Conservation (phyloP, 2,329 filamentous ascomycete genomes). For the Paraphoma chrysanthemicola region DNA sequence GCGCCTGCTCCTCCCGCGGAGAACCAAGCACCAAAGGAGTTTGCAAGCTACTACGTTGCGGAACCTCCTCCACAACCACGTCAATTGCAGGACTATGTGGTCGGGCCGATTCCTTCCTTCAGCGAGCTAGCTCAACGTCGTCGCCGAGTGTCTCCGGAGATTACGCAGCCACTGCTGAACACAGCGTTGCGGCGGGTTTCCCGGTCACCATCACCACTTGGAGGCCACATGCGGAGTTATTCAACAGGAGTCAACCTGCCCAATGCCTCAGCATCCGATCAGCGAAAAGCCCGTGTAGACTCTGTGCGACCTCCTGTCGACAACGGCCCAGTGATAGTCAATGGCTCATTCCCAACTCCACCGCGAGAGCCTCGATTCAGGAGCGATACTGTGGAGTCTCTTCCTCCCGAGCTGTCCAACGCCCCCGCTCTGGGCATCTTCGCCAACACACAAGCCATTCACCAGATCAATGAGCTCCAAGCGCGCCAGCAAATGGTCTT, state of each 20-base stretch:
- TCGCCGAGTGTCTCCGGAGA: slow-evolving; percentile 53
- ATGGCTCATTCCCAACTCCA: slow-evolving; percentile 47
- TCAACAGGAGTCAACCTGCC: slow-evolving; percentile 37
- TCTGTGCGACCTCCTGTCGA: slow-evolving; percentile 35
- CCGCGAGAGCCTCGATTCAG: slow-evolving; percentile 29
- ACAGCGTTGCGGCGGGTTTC: slow-evolving; percentile 46
- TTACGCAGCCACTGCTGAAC: slow-evolving; percentile 46
- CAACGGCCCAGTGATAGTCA: slow-evolving; percentile 48
- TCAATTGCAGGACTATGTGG: slow-evolving; percentile 47
- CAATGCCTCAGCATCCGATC: slow-evolving; percentile 13
- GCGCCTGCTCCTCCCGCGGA: slow-evolving; percentile 20
- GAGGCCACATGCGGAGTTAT: slow-evolving; percentile 51
- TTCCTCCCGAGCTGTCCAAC: slow-evolving; percentile 25
- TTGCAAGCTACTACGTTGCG: slow-evolving; percentile 58
- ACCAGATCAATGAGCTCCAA: slow-evolving; percentile 34
- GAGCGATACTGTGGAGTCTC: slow-evolving; percentile 34
- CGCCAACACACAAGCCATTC: slow-evolving; percentile 28
- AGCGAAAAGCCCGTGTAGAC: slow-evolving; percentile 37
- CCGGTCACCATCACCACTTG: slow-evolving; percentile 57
- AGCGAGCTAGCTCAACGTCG: slow-evolving; percentile 51
- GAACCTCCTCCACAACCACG: slow-evolving; percentile 50
- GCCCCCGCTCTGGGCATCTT: slow-evolving; percentile 32
- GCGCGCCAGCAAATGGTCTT: slow-evolving; percentile 40
- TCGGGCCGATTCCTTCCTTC: slow-evolving; percentile 45
- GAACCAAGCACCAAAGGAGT: slow-evolving; percentile 56